Base-by-base conservation (phyloP, 1,284 basidiomycete species). In the Neotropicomus parvogracilis region DNA sequence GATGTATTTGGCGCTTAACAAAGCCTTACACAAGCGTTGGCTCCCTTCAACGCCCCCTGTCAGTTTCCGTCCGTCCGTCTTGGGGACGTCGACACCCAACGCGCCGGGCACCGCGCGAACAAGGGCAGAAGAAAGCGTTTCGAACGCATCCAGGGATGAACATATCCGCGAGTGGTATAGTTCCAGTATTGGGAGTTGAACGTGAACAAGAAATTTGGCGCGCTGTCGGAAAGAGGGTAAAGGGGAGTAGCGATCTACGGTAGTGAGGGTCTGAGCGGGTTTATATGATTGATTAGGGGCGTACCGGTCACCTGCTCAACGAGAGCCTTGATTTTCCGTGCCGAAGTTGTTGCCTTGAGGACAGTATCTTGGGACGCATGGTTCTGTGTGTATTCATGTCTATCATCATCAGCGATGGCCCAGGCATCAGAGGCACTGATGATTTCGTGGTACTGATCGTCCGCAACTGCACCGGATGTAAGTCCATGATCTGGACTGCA, bases 91-190 rank as follows among this genome's bases (percentile, higher is more conserved):
- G 39, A 82, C 74, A 39, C 77, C 71, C 28, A 95, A 75, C 5
- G 89, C 91, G 5, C 95, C 95, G 0, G 95, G 94, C 6, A 98
- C 92, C 3, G 88, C 88, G 5, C 93, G 85, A 26, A 94, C 80
- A 57, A 99, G 84, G 0, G 86, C 81, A 16, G 88, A 91, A 1
- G 91, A 91, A 4, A 97, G 72, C 0, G 85, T 87, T 67, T 98
- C 95, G 59, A 97, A 97, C 0, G 94, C 94, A 58, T 97, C 93
- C 10, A 98, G 71, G 3, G 91, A 91, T 5, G 87, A 81, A 0
- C 81, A 77, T 61, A 99, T 84, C 13, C 94, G 83, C 9, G 75
- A 69, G 49, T 83, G 78, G 63, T 97, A 98, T 1, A 78, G 71
- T 45, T 87, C 79, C 7, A 98, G 71, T 3, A 97, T 68, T 0